Base-by-base conservation (phyloP, 2,329 filamentous ascomycete genomes). In the Laburnicola sp. region DNA sequence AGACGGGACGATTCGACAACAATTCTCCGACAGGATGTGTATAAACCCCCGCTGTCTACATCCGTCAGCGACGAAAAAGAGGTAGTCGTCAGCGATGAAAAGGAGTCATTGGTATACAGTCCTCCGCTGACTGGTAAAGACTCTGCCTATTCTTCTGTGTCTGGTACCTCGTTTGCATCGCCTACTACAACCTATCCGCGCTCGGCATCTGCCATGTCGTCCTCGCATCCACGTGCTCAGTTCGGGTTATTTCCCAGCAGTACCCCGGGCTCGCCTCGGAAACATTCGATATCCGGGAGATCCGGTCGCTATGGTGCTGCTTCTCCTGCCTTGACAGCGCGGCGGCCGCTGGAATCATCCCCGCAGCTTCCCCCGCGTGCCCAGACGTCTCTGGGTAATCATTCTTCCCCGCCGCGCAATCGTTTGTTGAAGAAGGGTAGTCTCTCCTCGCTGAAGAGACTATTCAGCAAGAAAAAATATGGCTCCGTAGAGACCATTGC, bases 121-220 rank as follows among this genome's bases (percentile, higher is more conserved):
- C 68, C 69, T n/a, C 65, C 63, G 4, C 55, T 65, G 50, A 69
- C 68, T 4, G 68, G 67, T 26, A 70, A 72, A 51, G 71, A 74
- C 41, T 74, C 71, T 26, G 71, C 71, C 4, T 74, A 74, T 52
- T 73, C 70, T 41, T 74, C 71, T 6, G 59, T 72, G 23, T 72
- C 70, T 21, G 68, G 67, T 35, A 64, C 62, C 26, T 72, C 70
- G 4, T 63, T 61, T 40, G 60, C 65, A 39, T 70, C 66, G 21
- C 68, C 68, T 2, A 58, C 56, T 22, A 51, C 45, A 23, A 53
- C 52, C 16, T 59, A 64, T 36, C 60, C 66, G 21, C 67, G 66
- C 21, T 69, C 68, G 10, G 60, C 62, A 2, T 70, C 68, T 6
- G 58, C 65, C n/a, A 56, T 58, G 43, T 64, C 65, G 10, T 65